These are phyloP conservation scores for Diplosphaera chodatii DNA, from an alignment of 139 green algal species.

Conservation along the genomic window DNA sequence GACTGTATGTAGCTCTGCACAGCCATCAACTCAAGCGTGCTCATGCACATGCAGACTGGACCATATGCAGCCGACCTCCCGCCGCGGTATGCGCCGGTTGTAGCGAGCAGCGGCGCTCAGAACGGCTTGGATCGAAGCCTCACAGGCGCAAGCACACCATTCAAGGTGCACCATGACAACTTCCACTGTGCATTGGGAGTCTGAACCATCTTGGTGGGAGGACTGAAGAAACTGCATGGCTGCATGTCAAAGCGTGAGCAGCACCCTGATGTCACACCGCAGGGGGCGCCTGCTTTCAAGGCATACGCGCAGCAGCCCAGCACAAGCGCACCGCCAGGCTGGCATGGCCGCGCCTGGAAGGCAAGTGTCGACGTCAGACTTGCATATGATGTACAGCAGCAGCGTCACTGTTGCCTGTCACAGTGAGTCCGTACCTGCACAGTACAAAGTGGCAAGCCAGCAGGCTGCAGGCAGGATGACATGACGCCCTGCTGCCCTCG, in stretches of 20 bases:
- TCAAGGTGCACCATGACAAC: neutral
- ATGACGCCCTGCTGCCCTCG: neutral
- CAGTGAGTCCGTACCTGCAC: too few relatives aligned
- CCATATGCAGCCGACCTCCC: neutral
- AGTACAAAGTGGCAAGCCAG: neutral
- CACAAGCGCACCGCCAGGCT: neutral
- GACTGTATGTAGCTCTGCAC: too few relatives aligned
- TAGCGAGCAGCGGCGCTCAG: neutral
- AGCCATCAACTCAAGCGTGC: too few relatives aligned
- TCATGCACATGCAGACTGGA: neutral
- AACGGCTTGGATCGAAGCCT: neutral
- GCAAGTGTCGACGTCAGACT: neutral
- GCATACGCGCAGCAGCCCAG: neutral
- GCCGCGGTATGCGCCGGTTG: neutral
- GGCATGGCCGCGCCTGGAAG: neutral
- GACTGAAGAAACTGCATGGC: too few relatives aligned
- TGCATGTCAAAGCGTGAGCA: neutral
- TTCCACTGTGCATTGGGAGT: neutral
- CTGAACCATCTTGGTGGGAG: too few relatives aligned
- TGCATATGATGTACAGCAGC: neutral
- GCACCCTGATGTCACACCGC: neutral
- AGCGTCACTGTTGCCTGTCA: neutral
- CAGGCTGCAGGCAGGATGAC: too few relatives aligned
- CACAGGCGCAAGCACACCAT: neutral
- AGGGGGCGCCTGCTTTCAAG: neutral